A percentile compares a stretch with the other conserved stretches of the same genome.
These are phyloP conservation scores for Kandelia obovata DNA, from an alignment of 345 rosid genomes.

Conservation along the genomic window DNA sequence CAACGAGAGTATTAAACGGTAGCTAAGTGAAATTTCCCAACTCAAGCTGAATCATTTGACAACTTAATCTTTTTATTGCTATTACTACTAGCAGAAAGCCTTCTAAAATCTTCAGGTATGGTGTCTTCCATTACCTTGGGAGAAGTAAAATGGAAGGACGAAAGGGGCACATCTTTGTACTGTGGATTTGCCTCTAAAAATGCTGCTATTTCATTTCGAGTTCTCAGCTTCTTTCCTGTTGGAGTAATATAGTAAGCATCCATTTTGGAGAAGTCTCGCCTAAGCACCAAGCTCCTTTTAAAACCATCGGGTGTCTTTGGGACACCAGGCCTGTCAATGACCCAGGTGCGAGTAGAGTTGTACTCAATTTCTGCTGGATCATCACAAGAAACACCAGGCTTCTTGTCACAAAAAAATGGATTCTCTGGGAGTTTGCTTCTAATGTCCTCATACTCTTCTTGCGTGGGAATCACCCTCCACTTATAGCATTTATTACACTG, in stretches of 20 bases:
- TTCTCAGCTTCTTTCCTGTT: constrained; percentile 68
- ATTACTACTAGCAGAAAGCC: constrained; percentile 23
- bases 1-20: background rate
- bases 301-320: constrained; percentile 87
- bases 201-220: constrained; percentile 54
- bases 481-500: constrained; percentile 70
- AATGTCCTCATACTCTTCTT: constrained; percentile 73
- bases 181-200: constrained; percentile 56
- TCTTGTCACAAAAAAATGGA: constrained; percentile 53
- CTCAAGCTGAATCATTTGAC: constrained; percentile 12
- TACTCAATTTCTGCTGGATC: constrained; percentile 68
- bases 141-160: constrained; percentile 42
- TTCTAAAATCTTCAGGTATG: constrained; percentile 48
- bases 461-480: constrained; percentile 64
- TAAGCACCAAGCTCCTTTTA: constrained; percentile 62
- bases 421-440: constrained; percentile 47
- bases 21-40: background rate
- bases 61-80: constrained; percentile 10
- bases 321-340: constrained; percentile 73
- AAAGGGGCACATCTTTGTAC: constrained; percentile 42
- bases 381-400: constrained; percentile 51
- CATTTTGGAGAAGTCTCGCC: constrained; percentile 74
- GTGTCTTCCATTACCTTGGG: constrained; percentile 89
- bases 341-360: constrained; percentile 67
- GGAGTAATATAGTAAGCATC: constrained; percentile 82